Evolutionary conservation across 176 grass and related monocot genomes (phyloP), one percentile per base, ranked within the genome.

Genomic region (Triticum turgidum): DNA sequence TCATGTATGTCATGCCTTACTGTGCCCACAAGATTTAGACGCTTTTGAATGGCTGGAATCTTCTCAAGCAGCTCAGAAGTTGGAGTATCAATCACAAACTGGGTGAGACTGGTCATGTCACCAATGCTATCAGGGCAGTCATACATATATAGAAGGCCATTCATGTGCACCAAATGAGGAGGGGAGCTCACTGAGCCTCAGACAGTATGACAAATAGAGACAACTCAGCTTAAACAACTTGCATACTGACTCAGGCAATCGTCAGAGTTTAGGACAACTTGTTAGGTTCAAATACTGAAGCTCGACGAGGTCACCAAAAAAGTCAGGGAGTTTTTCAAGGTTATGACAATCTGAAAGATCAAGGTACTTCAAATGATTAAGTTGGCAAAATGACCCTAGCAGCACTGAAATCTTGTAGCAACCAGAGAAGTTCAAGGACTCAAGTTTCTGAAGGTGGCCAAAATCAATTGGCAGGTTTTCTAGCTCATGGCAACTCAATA

Each of bases 341-440:
- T 80, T 65, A 27, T 77, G 61, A 24, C 88, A 85, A 25, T 92
- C 74, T 17, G 92, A 89, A 39, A 94, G 84, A 74, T 94, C 66
- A 8, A 94, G 77, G 18, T 72, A 18, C 49, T 86, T 82, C 54
- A 94, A 42, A 54, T 84, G 61, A 9, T 29, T 20, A 52, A 94
- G 89, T 4, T 66, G 30, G 25, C 56, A 77, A 45, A 93, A 41
- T 44, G 88, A 80, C 34, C 25, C 15, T 17, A 87, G 80, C 29
- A 92, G 12, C 21, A 64, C 9, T 8, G 7, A 24, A 65, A 64
- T 6, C 59, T 73, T 81, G 82, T 70, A 72, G 79, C 82, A 89
- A 27, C 84, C 25, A 69, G 80, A 75, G 4, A 91, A 30, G 18
- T 82, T 51, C 7, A 94, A 3, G 49, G 51, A 77, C 78, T 76